Evolutionary conservation across 352 stramenopile genomes (phyloP).

Genomic region (Peronospora farinosa): DNA sequence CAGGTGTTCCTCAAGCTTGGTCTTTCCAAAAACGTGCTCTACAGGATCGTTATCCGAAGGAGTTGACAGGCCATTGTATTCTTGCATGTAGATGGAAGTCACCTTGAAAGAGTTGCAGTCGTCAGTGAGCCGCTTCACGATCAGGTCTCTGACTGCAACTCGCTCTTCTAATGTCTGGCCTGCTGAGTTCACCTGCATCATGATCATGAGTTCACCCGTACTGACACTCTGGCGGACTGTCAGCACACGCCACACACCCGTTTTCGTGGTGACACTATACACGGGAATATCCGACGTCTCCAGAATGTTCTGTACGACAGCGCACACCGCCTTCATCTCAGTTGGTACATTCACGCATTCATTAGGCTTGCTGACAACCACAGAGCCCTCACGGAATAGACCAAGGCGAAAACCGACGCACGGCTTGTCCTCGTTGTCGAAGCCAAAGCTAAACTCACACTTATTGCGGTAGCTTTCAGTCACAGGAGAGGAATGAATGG

Average conservation of each 20-base stretch:
- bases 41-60: constrained; percentile 87
- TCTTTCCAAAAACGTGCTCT: constrained; percentile 57
- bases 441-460: constrained; percentile 94
- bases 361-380: constrained; percentile 59
- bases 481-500: constrained; percentile 78
- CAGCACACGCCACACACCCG: constrained; percentile 69
- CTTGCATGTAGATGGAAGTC: constrained; percentile 90
- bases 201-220: constrained; percentile 71
- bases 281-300: constrained; percentile 52
- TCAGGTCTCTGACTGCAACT: constrained; percentile 33
- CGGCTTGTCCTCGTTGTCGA: constrained; percentile 62
- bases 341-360: constrained; percentile 74
- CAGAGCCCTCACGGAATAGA: constrained; percentile 70
- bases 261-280: constrained; percentile 66
- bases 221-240: constrained; percentile 63
- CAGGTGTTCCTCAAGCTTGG: constrained; percentile 78
- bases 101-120: constrained; percentile 39
- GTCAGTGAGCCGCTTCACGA: constrained; percentile 46
- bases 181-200: constrained; percentile 66
- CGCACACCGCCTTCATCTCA: constrained; percentile 79
- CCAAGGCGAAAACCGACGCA: constrained; percentile 86
- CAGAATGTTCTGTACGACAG: constrained; percentile 53
- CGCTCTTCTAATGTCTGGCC: constrained; percentile 31
- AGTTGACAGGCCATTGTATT: constrained; percentile 87
- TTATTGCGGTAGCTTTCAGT: constrained; percentile 94